Evolutionary conservation across 768 basidiomycete genomes (phyloP), one percentile per base, ranked within the genome.

Genomic region (Botryobasidium botryosum): DNA sequence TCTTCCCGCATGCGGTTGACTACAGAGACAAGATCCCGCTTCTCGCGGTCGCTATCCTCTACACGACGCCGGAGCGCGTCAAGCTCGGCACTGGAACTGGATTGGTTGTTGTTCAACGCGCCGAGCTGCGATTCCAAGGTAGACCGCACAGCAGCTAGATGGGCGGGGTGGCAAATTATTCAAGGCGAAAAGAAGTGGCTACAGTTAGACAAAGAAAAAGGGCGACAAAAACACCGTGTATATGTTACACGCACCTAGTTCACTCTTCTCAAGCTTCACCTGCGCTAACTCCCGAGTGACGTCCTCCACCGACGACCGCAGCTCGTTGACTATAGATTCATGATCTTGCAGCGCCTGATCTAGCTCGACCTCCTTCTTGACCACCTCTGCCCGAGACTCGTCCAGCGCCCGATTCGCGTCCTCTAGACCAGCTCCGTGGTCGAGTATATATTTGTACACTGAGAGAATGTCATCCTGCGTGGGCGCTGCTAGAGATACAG

Each of bases 31-130:
- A 94, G 70, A 50, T 91, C 86, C 27, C 87, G 75, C 62, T 94
- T 94, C 66, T 94, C 91, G 44, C 82, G 70, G 51, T 94, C 86
- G 1, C 71, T 70, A 49, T 85, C 81, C 18, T 85, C 76, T 3
- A 80, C 62, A 31, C 74, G 72, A 45, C 62, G 69, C 51, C 69
- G 74, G 29, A 84, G 56, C 5, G 62, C 57, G 28, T 75, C 75
- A 6, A 74, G 58, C 56, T 79, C 79, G 1, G 67, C 62, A 3
- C 75, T 74, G 2, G 82, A 77, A 0, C 74, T 66, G 8, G 73
- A 66, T 35, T 79, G 73, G 0, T 77, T 72, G 29, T 55, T 71
- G 8, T 71, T 69, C 4, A 84, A 61, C 0, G 69, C 57, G 4
- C 71, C 56, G 48, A 88, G 54, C 55, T 79, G 70, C 25, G 67